Evolutionary conservation across 2,329 filamentous ascomycete species (phyloP).

Genomic region (Xylariaceae sp.): DNA sequence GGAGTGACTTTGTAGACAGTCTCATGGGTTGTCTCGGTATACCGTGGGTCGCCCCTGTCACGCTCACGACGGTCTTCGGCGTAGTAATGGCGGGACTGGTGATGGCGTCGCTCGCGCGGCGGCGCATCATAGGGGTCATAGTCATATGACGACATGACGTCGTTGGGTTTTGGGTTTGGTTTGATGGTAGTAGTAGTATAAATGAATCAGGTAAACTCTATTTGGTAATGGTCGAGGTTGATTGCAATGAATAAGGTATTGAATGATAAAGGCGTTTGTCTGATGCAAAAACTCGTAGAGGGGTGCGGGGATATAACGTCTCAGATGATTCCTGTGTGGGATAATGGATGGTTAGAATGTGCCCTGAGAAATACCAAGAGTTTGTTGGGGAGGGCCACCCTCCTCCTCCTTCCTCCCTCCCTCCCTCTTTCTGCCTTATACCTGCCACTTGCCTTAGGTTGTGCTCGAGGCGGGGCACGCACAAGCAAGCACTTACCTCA

Average conservation of each 20-base stretch:
- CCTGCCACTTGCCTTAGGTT: too few relatives aligned
- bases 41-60: slow-evolving; percentile 51
- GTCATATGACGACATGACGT: slow-evolving; percentile 50
- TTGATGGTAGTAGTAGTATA: neutral
- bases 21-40: slow-evolving; percentile 48
- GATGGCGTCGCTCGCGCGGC: slow-evolving; percentile 39
- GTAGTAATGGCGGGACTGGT: slow-evolving; percentile 43
- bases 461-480: too few relatives aligned
- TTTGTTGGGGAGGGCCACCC: neutral
- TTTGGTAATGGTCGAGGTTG: slow-evolving; percentile 1
- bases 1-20: slow-evolving; percentile 42
- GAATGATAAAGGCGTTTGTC: slow-evolving; percentile 1
- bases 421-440: too few relatives aligned
- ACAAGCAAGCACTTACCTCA: too few relatives aligned
- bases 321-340: too few relatives aligned
- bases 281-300: neutral
- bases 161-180: too few relatives aligned
- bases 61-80: slow-evolving; percentile 50
- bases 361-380: neutral
- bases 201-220: slow-evolving; percentile 7
- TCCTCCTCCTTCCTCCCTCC: neutral
- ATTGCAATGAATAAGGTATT: slow-evolving; percentile 1
- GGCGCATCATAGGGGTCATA: slow-evolving; percentile 53
- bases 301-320: too few relatives aligned
- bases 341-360: neutral